Evolutionary conservation across 106 monocot species (phyloP), one percentile per base, ranked within the genome.

Genomic region (Hemerocallis citrina): DNA sequence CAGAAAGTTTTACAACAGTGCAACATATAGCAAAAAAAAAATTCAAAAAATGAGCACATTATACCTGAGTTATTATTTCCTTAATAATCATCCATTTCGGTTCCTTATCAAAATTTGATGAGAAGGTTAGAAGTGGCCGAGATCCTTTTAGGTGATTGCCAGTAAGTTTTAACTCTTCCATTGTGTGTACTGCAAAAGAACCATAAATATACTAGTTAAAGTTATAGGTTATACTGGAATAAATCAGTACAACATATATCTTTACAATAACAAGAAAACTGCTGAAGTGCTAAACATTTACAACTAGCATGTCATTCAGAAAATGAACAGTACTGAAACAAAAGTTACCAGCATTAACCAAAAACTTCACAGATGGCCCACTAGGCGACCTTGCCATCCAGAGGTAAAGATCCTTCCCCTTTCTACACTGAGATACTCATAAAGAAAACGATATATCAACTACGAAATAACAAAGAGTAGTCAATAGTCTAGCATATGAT

Each of bases 101-200:
- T 20, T 87, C 79, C 19, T 77, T 68, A 29, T 82, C 75, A 67
- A 98, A 98, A 64, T 98, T 92, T 27, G 86, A 52, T 7, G 96
- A 88, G 68, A 98, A 98, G 32, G 96, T 84, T 37, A 98, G 63
- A 57, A 98, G 58, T 13, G 96, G 96, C 2, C 96, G 71, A 20
- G 96, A 98, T 27, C 88, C 96, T 77, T 88, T 98, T 29, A 98
- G 55, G 73, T 98, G 91, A 62, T 92, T 98, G 7, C 96, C 96
- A 24, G 96, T 98, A 51, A 98, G 91, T 65, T 98, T 98, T 67
- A 98, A 33, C 68, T 98, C 96, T 62, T 98, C 96, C 96, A 98
- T 98, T 7, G 96, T 98, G 65, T 98, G 92, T 35, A 98, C 96
- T 98, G 63, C 56, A 11, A 56, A 57, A 8, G 37, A 36, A 36